Percentiles rank a stretch among this genome's conserved stretches.
These are phyloP conservation scores for Amauroascus verrucosus DNA, from an alignment of 2,329 filamentous ascomycete species.

Conservation along the genomic window DNA sequence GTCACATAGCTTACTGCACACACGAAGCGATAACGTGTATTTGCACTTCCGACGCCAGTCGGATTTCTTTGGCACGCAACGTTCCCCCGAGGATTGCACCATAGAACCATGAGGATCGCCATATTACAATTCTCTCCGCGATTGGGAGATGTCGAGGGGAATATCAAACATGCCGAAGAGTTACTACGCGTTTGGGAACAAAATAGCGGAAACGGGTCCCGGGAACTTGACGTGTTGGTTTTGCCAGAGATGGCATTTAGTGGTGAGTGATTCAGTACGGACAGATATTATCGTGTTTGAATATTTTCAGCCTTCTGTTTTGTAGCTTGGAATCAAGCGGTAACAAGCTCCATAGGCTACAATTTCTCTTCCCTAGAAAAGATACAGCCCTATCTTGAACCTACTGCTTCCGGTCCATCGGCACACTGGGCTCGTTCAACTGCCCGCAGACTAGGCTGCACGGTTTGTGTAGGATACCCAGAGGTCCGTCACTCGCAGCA, in stretches of 20 bases:
- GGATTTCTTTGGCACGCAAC: too few species aligned
- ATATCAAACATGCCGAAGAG: slow-evolving; percentile 36
- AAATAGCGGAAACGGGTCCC: slow-evolving; percentile 11
- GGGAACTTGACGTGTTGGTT: slow-evolving; percentile 46
- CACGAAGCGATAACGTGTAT: too few species aligned
- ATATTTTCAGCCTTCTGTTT: not conserved
- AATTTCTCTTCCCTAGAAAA: slow-evolving; percentile 50
- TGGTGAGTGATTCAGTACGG: slow-evolving; percentile 30
- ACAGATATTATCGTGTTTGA: not conserved
- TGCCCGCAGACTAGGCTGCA: slow-evolving; percentile 46
- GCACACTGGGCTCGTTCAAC: slow-evolving; percentile 49
- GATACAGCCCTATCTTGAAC: slow-evolving; percentile 50
- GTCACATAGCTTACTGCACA: too few species aligned
- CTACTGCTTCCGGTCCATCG: slow-evolving; percentile 45
- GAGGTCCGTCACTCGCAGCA: slow-evolving; percentile 33
- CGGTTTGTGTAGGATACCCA: slow-evolving; percentile 56
- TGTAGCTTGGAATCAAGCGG: not conserved
- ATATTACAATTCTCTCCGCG: slow-evolving; percentile 38
- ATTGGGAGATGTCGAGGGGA: slow-evolving; percentile 37
- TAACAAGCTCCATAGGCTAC: slow-evolving; percentile 41
- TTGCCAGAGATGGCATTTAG: slow-evolving; percentile 54
- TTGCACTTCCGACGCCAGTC: too few species aligned
- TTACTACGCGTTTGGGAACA: slow-evolving; percentile 31
- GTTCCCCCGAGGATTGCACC: not conserved
- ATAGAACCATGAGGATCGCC: slow-evolving; percentile 36